Evolutionary conservation across 768 basidiomycete species (phyloP), one percentile per base, ranked within the genome.

Genomic region (Amanita pseudoporphyria): DNA sequence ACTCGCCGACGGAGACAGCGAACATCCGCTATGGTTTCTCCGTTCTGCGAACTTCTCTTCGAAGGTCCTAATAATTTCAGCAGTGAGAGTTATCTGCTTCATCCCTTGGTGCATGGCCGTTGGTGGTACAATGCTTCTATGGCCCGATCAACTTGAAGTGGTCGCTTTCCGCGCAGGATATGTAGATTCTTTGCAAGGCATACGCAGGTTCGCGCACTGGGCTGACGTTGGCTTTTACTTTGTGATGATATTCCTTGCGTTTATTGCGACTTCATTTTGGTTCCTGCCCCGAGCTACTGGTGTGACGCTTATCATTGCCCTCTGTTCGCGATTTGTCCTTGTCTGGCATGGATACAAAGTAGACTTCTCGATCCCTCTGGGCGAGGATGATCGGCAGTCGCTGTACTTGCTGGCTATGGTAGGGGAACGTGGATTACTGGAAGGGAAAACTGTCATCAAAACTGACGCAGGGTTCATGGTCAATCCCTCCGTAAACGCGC

Each of bases 41-140:
- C 55, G 35, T 43, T 57, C 35, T 49, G 36, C 10, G 52, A 56
- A 30, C 35, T 64, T 22, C 31, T 60, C 19, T 36, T 45, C 28
- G 47, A 59, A 38, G 45, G 62, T 18, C 45, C 64, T 28, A 61
- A 62, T 37, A n/a, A 39, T 16, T 12, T 40, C 38, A 12, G n/a
- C 40, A 2, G 18, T 28, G 10, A 49, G 30, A 32, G 36, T 64
- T 9, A 4, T 67, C 2, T 56, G 66, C 18, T 73, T 75, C 52
- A 45, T 75, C 0, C 73, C 73, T 31, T 75, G 73, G 73, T 72
- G 71, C 49, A 57, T 68, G 33, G 58, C 64, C 30, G 69, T 73
- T n/a, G 72, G 73, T 28, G 72, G 64, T 4, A 57, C 64, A 12
- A 70, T 75, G 42, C 45, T 71, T 5, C 55, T 71, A 31, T 67